Base-by-base conservation (phyloP, 1,284 basidiomycete species). In the Sanghuangporus baumii region DNA sequence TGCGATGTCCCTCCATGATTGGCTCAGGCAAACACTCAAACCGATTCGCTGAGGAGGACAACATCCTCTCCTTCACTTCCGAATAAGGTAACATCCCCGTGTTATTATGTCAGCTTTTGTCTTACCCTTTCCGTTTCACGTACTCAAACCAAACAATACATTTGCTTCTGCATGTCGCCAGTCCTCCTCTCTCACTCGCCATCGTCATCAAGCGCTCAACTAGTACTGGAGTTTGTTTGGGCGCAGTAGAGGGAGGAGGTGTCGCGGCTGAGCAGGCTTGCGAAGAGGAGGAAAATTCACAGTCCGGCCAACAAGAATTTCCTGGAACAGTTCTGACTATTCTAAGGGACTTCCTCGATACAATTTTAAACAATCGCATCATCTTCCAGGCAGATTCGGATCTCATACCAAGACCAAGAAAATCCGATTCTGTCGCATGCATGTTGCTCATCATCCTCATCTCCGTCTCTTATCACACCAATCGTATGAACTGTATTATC, bases 1-100 rank as follows among this genome's bases (percentile, higher is more conserved):
- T 79, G 31, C 60, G 52, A 48, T 61, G 60, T 36, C 55, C 23
- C 76, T 81, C 79, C 79, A 78, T 78, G 75, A 81, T 81, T 81
- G 78, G 79, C 74, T 72, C 72, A 40, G 31, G 12, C 47, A 38
- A 60, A 40, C 58, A 31, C 46, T 36, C 47, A 38, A 55, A 60
- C 62, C 62, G 58, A 64, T 64, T 64, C 55, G 60, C 55, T 51
- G 55, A 60, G 50, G 50, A n/a, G 16, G 43, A 14, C 43, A 46
- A 46, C 43, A 46, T 46, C 43, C 43, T 14, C 1, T 18, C 16
- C 16, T n/a, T 18, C 20, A 14, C 16, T 46, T 3, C 16, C 43
- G 16, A 14, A n/a, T 46, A n/a, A 6, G 50, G 50, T 51, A 34
- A 23, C 50, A 23, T 20, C 23, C 50, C 31, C 50, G 31, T 34